Percentiles rank a stretch among this genome's conserved stretches.
Conservation (phyloP, 768 basidiomycete genomes). For the Pulveroboletus sp. region DNA sequence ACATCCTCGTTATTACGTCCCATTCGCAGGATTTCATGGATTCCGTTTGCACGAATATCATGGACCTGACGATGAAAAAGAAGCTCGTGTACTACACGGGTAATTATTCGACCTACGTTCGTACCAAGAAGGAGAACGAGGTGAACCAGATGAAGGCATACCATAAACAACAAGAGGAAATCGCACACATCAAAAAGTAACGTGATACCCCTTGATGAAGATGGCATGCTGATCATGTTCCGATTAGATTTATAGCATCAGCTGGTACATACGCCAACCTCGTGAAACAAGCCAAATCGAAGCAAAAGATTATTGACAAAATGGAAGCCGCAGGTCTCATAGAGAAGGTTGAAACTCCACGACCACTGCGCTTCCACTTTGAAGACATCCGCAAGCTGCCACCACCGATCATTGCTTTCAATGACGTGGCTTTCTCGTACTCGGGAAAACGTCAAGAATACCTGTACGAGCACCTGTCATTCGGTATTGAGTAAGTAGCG, state of each 20-base stretch:
- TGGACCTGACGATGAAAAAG: constrained; percentile 92
- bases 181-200: constrained; percentile 96
- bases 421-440: constrained; percentile 93
- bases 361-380: constrained; percentile 88
- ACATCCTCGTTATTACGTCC: constrained; percentile 95
- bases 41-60: constrained; percentile 94
- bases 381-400: constrained; percentile 92
- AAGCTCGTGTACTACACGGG: constrained; percentile 93
- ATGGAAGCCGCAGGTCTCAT: constrained; percentile 99
- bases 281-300: constrained; percentile 98
- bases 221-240: constrained; percentile 8
- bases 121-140: constrained; percentile 96
- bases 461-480: constrained; percentile 85
- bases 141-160: constrained; percentile 99
- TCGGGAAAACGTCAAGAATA: constrained; percentile 86
- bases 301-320: constrained; percentile 99
- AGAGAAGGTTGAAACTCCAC: constrained; percentile 80
- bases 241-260: constrained; percentile 88
- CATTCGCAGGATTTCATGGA: constrained; percentile 99
- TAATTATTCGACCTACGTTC: constrained; percentile 96
- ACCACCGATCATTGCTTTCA: constrained; percentile 96
- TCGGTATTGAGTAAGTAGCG: constrained; percentile 90
- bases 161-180: constrained; percentile 97
- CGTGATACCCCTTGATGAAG: constrained; percentile 13
- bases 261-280: constrained; percentile 99